Evolutionary conservation across 352 stramenopile genomes (phyloP), one percentile per base, ranked within the genome.

Genomic region (Plasmopara halstedii): DNA sequence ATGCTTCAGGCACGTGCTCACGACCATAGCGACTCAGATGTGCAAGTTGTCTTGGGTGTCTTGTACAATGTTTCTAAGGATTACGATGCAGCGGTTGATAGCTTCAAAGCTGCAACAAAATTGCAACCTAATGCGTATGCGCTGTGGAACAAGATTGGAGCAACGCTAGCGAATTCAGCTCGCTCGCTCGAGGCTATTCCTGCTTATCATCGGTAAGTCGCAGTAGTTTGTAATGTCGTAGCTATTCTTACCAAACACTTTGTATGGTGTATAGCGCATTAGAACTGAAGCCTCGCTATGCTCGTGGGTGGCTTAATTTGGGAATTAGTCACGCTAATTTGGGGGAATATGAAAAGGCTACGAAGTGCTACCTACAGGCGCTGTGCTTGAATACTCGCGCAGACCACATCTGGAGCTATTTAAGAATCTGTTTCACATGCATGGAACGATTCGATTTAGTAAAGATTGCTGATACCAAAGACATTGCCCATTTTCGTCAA

Each of bases 71-170:
- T 98, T 14, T 97, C 86, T 21, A 88, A 94, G 42, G 93, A 99
- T 56, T 99, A 97, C 53, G 88, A 97, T 42, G 85, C 83, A 7
- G 95, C 96, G 9, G 86, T 93, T 3, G 61, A 70, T 13, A 84
- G 80, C 14, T 98, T 99, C 54, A 81, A 78, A 40, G 60, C 62
- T 43, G 94, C 95, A 4, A 71, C 93, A 0, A 57, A 84, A 20
- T 67, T 68, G 27, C 73, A 77, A 7, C 89, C 93, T 7, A 64
- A 93, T 43, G 93, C 99, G 62, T 97, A 99, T 76, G 83, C 92
- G 46, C 63, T 99, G n/a, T 98, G 89, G 79, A 99, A 99, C 64
- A 98, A 98, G 68, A 73, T 98, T 15, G 96, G 95, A 26, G 96
- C 96, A 8, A 99, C 95, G 15, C 62, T 99, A 23, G 95, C 95